Evolutionary conservation across 108 stramenopile genomes (phyloP), one percentile per base, ranked within the genome.

Genomic region (Stephanodiscus triporus): DNA sequence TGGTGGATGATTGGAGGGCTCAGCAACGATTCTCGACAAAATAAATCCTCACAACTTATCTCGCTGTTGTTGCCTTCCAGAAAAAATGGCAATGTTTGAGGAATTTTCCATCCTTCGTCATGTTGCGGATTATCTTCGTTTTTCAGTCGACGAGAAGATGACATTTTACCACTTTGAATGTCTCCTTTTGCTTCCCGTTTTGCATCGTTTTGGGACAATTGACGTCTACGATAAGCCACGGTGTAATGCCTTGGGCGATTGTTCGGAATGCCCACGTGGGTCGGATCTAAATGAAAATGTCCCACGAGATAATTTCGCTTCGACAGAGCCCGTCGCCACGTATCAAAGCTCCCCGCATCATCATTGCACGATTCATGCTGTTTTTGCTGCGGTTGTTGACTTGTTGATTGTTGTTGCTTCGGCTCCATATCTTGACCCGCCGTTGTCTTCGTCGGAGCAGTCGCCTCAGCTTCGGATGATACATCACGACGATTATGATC

Each of bases 231-330:
- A 69, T 73, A 63, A 20, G 78, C 72, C 49, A 80, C 61, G 27
- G 56, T 82, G 80, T 83, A 97, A 67, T 93, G 88, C 62, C 96
- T 73, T 0, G 95, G 94, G 26, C 96, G 89, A 76, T 91, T 92
- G 71, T 97, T 95, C 63, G 96, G 96, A 16, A 95, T 60, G 16
- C 89, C 88, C 23, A 91, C 77, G 81, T 91, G 86, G 36, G 87
- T 88, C 5, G 96, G 96, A 48, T 78, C 85, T 58, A 95, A 56
- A 68, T 89, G 89, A 79, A 95, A 95, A 54, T 90, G 85, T 10
- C 69, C 85, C 10, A 89, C 63, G 16, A 40, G 62, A 73, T 92
- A 97, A 9, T 77, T 51, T 57, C 88, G 77, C 19, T 65, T 56
- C 6, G 45, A 36, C 60, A 97, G 50, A 2, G 67, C 85, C 9